Base-by-base conservation (phyloP, 2,329 filamentous ascomycete genomes). In the Mollisiaceae sp. region DNA sequence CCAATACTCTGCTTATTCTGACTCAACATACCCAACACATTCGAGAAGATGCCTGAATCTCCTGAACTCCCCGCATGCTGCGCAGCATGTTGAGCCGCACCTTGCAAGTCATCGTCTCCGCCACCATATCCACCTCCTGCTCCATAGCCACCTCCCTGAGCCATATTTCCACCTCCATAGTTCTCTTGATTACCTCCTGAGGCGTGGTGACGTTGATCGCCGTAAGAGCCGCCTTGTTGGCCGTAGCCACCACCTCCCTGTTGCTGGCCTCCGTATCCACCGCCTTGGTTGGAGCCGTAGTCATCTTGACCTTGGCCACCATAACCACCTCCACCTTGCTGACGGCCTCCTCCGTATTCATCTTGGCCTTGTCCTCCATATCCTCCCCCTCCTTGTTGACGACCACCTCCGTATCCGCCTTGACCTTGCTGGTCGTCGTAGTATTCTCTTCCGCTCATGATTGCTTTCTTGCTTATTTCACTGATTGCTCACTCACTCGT, bases 1-100 rank as follows among this genome's bases (percentile, higher is more conserved):
- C 81, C 75, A 43, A 84, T 77, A 22, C 79, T 76, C 32, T 82
- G 79, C 73, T 85, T 81, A 74, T 85, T 82, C 67, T 86, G 82
- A 18, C 79, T 76, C 1, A 91, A 78, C 75, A 84, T 81, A 60
- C 81, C 80, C 24, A 90, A 75, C 1, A 85, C 87, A 22, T 77
- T 80, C 67, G 79, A 82, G 80, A 91, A 91, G 50, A 90, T 50
- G 69, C 60, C 60, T 1, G 67, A 76, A 69, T 85, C 82, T 39
- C 83, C 85, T 32, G 78, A 79, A 70, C 77, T 74, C n/a, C 81
- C 81, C 63, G 84, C 78, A 71, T 88, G 81, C 63, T 83, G 78
- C 35, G 82, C 76, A 20, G 88, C 88, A 70, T 89, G 84, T 47
- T 81, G 76, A 57, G 81, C 79, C 9, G 86, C 86, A 59, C 81